Evolutionary conservation across 352 stramenopile genomes (phyloP).

Genomic region (Phytophthora constricta): DNA sequence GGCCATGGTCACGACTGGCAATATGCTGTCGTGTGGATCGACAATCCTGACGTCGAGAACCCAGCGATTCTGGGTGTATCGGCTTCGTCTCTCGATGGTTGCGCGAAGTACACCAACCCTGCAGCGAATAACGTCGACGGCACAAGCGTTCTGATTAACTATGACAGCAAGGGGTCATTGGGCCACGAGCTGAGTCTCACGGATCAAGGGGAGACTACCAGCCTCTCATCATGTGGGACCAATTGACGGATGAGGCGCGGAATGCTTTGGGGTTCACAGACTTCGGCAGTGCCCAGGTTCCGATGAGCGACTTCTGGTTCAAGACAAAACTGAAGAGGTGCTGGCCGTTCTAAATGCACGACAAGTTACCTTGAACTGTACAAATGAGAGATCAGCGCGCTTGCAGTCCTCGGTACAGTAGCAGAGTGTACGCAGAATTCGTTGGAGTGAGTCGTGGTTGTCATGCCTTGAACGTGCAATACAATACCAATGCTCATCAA

Average conservation of each 20-base stretch:
- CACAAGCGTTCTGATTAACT: constrained; percentile 20
- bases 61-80: constrained; percentile 15
- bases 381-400: too few relatives aligned
- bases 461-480: too few relatives aligned
- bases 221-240: constrained; percentile 29
- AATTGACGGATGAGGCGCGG: constrained; percentile 25
- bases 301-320: constrained; percentile 38
- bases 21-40: constrained; percentile 45
- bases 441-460: too few relatives aligned
- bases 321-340: constrained; percentile 16
- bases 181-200: constrained; percentile 17
- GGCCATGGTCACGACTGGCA: constrained; percentile 56
- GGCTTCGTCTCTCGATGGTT: constrained; percentile 16
- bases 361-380: neutral
- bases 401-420: too few relatives aligned
- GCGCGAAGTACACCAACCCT: constrained; percentile 10
- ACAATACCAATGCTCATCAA: too few relatives aligned
- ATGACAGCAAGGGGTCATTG: neutral
- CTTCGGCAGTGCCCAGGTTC: constrained; percentile 35
- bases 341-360: neutral
- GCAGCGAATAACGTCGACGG: constrained; percentile 17
- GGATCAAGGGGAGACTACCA: constrained; percentile 25
- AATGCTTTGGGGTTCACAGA: constrained; percentile 27
- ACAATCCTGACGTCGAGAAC: constrained; percentile 14
- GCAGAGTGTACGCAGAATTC: too few relatives aligned